A percentile compares a stretch with the other conserved stretches of the same genome.
These are phyloP conservation scores for Russula virescens DNA, from an alignment of 768 basidiomycete species.

Conservation along the genomic window DNA sequence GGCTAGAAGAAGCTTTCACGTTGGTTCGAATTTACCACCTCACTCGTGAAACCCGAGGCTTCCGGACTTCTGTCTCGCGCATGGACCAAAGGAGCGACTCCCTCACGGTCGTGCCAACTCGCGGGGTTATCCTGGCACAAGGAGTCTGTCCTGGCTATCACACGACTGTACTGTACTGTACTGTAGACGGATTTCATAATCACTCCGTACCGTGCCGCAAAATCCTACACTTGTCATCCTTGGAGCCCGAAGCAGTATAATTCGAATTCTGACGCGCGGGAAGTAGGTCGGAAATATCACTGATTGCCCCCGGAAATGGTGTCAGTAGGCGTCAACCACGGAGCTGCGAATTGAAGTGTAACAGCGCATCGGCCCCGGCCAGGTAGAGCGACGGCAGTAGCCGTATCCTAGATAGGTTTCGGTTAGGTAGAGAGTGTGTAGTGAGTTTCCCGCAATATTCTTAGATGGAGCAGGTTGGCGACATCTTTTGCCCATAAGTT, in stretches of 20 bases:
- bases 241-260: slow-evolving; percentile 8
- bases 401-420: not conserved
- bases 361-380: no score
- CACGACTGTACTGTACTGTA: no score
- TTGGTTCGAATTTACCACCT: not conserved
- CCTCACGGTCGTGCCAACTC: no score
- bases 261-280: not conserved
- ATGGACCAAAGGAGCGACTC: not conserved
- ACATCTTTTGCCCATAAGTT: not conserved
- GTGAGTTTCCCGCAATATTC: not conserved
- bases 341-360: no score
- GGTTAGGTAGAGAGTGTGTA: no score
- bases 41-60: not conserved
- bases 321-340: not conserved
- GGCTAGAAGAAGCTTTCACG: not conserved
- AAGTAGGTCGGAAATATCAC: not conserved
- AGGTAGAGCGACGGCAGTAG: no score
- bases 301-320: not conserved
- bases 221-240: not conserved
- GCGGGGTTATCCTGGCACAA: no score
- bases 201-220: not conserved
- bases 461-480: not conserved
- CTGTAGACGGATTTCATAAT: not conserved
- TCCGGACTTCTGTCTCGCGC: not conserved
- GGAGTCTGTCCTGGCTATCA: no score